These are phyloP conservation scores for Fraxinus nigra DNA, from an alignment of 305 asterid species.

Conservation along the genomic window DNA sequence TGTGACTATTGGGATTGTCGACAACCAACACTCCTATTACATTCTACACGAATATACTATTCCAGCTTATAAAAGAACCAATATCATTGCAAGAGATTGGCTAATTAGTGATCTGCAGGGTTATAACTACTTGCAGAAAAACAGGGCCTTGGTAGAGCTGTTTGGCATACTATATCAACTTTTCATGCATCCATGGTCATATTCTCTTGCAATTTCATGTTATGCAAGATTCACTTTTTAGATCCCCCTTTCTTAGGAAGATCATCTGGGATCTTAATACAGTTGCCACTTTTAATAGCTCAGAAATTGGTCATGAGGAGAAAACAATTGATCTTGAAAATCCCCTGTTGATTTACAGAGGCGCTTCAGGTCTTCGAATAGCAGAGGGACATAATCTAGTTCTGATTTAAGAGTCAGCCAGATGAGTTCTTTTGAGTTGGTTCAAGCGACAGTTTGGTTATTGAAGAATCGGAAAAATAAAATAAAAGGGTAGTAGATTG, in stretches of 20 bases:
- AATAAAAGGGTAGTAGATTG: neutral
- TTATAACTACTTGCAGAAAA: neutral
- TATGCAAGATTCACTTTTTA: neutral
- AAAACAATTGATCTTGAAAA: neutral
- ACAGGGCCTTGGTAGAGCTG: neutral
- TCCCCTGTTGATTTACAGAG: neutral
- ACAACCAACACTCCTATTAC: neutral
- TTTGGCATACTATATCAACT: neutral
- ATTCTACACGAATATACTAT: neutral
- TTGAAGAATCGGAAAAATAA: neutral
- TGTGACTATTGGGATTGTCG: neutral
- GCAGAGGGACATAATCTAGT: neutral
- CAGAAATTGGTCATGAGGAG: neutral
- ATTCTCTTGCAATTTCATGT: conserved; percentile 8
- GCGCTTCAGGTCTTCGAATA: neutral
- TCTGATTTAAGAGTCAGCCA: neutral
- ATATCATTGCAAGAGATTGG: neutral
- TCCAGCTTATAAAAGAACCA: neutral
- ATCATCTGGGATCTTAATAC: neutral
- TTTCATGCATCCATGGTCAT: neutral
- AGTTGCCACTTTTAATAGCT: neutral
- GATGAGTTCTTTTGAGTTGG: neutral
- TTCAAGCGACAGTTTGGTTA: neutral
- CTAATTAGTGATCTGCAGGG: neutral
- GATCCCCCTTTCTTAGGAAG: neutral